phyloP scores from a whole-genome alignment of 2,329 filamentous ascomycete genomes.

The Pestalotiopsis sp. region DNA sequence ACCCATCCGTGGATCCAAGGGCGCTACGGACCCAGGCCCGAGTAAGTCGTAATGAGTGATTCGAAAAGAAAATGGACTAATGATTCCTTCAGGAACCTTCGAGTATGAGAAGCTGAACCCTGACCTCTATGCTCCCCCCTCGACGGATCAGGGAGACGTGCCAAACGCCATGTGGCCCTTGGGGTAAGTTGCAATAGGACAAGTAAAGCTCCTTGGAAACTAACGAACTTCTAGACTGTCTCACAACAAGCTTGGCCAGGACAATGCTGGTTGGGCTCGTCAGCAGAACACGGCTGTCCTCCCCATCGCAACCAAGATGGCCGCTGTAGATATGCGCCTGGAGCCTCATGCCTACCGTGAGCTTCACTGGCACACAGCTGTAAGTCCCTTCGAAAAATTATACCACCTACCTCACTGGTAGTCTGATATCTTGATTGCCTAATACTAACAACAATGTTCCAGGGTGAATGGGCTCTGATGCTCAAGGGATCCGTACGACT shows the following conservation, averaged over 20 bases:
- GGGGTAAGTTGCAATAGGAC: conserved; percentile 26
- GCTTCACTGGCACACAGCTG: conserved; percentile 28
- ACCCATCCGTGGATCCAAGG: conserved; percentile 52
- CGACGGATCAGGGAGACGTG: conserved; percentile 49
- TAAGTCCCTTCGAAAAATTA: neutral
- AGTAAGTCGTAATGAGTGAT: conserved; percentile 26
- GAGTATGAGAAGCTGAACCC: conserved; percentile 54
- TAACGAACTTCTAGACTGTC: neutral
- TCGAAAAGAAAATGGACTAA: neutral
- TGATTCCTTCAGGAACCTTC: conserved; percentile 35
- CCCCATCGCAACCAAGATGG: conserved; percentile 50
- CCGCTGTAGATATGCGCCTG: conserved; percentile 60
- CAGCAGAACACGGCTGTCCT: conserved; percentile 54
- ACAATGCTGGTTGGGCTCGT: conserved; percentile 52
- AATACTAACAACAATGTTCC: neutral
- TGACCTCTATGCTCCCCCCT: conserved; percentile 53
- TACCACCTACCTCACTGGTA: neutral
- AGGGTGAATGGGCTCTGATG: conserved; percentile 42
- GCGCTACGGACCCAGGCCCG: conserved; percentile 53
- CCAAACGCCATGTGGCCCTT: conserved; percentile 54
- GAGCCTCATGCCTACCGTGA: conserved; percentile 60
- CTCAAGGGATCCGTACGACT: conserved; percentile 54
- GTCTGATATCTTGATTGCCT: neutral
- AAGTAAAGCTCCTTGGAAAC: neutral
- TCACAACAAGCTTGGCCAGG: conserved; percentile 45